A percentile compares a stretch with the other conserved stretches of the same genome.
These are phyloP conservation scores for Viola pubescens DNA, from an alignment of 441 rosid species.

Conservation along the genomic window DNA sequence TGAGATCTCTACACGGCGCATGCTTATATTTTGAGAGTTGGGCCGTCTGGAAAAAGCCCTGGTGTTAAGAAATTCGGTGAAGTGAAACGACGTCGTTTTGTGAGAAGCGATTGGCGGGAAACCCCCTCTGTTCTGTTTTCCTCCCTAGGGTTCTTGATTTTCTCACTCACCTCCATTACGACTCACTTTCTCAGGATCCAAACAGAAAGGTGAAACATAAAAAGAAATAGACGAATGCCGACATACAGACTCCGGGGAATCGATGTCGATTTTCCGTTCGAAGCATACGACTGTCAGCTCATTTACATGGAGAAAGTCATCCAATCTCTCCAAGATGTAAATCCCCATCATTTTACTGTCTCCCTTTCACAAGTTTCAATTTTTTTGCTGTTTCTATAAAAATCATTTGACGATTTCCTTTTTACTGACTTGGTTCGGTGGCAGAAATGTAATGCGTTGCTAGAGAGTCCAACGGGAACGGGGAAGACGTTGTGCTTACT, in stretches of 20 bases:
- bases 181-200: slow-evolving; percentile 15
- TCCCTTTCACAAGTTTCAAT: not conserved
- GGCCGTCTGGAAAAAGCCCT: no score
- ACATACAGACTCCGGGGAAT: slow-evolving; percentile 71
- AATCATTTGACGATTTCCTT: not conserved
- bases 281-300: slow-evolving; percentile 85
- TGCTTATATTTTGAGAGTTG: no score
- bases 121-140: not conserved
- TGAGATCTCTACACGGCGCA: no score
- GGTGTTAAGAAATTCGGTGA: not conserved
- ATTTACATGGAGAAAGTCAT: slow-evolving; percentile 93
- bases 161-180: no score
- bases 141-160: slow-evolving; percentile 11
- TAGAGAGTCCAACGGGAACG: slow-evolving; percentile 98
- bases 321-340: slow-evolving; percentile 73
- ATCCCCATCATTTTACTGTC: slow-evolving; percentile 7
- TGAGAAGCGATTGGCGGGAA: slow-evolving; percentile 17
- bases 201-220: slow-evolving; percentile 9
- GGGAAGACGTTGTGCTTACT: slow-evolving; percentile 94
- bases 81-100: not conserved
- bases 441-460: slow-evolving; percentile 82
- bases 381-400: not conserved
- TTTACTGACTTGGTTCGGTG: slow-evolving; percentile 4
- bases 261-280: slow-evolving; percentile 88
- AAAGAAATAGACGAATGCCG: slow-evolving; percentile 37